Conservation (phyloP, 805 yeast genomes). For the Ogataea salicorniae region DNA sequence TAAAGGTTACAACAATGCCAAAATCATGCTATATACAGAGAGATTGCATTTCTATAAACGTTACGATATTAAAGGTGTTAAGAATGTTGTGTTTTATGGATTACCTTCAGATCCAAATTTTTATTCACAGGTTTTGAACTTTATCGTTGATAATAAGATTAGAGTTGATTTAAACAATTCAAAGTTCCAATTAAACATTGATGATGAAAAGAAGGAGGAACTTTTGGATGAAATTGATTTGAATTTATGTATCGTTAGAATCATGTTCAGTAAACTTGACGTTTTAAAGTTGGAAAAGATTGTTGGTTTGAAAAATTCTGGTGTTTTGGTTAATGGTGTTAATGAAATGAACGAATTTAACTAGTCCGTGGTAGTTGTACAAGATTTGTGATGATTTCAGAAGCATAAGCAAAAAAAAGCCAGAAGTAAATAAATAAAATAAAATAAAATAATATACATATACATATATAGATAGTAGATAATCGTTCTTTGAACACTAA, state of each 20-base stretch:
- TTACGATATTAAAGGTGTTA: slow-evolving; percentile 79
- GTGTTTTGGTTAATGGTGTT: slow-evolving; percentile 60
- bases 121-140: slow-evolving; percentile 69
- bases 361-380: slow-evolving; percentile 14
- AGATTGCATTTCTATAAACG: slow-evolving; percentile 90
- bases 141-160: slow-evolving; percentile 49
- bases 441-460: neutral
- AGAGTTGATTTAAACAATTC: slow-evolving; percentile 23
- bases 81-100: slow-evolving; percentile 74
- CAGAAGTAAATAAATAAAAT: too few species aligned
- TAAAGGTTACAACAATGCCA: slow-evolving; percentile 31
- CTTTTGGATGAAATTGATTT: slow-evolving; percentile 26
- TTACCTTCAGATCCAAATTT: slow-evolving; percentile 82
- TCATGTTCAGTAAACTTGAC: slow-evolving; percentile 75
- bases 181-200: slow-evolving; percentile 12
- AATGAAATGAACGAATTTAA: slow-evolving; percentile 74
- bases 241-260: slow-evolving; percentile 42
- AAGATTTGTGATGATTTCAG: neutral
- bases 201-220: slow-evolving; percentile 9
- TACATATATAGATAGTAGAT: neutral
- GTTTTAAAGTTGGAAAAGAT: slow-evolving; percentile 71
- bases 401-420: neutral
- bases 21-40: slow-evolving; percentile 82
- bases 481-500: neutral
- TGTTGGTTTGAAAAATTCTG: slow-evolving; percentile 73